Base-by-base conservation (phyloP, 495 filamentous ascomycete species). In the Pyrenula aspistea region DNA sequence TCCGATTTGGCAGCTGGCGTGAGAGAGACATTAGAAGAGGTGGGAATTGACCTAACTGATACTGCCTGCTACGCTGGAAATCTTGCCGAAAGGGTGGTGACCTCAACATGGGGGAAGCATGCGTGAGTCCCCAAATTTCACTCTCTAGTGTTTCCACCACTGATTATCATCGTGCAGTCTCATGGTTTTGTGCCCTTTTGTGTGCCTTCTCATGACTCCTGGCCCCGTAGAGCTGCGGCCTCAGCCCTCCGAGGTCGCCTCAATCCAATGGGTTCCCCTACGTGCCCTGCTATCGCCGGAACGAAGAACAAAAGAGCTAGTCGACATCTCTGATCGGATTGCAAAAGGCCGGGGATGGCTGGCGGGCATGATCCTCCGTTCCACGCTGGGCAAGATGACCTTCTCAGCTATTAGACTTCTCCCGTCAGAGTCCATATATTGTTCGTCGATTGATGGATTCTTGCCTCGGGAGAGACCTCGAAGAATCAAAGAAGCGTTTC, bases 181-280 rank as follows among this genome's bases (percentile, higher is more conserved):
- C 25, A 88, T 91, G 85, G 84, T 90, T 1, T 78, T 91, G 2
- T 89, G 85, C 58, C 85, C 87, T 0, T 90, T 85, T 65, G 71
- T 91, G 51, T 90, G 83, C 63, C 70, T 91, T 22, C 65, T 80
- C 25, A 85, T 80, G 12, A 74, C 72, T 23, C 77, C 77, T 48
- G 69, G 78, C 25, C 70, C 81, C 10, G 82, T 84, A 1, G 68
- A 78, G 10, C 71, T 90, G 15, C 72, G 72, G 20, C 71, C 90
- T 22, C 86, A 90, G 61, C 84, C 85, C 1, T 77, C 82, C 2
- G 87, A 91, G 69, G 84, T 89, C 10, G 83, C 81, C 25, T 85
- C 86, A 1, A 81, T 79, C 2, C 87, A 91, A 66, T 91, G 87
- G 87, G 84, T 91, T 21, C 79, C 87, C 8, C 67, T 90, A 1